Base-by-base conservation (phyloP, 1,139 yeast genomes). In the Fermentozyma sake region DNA sequence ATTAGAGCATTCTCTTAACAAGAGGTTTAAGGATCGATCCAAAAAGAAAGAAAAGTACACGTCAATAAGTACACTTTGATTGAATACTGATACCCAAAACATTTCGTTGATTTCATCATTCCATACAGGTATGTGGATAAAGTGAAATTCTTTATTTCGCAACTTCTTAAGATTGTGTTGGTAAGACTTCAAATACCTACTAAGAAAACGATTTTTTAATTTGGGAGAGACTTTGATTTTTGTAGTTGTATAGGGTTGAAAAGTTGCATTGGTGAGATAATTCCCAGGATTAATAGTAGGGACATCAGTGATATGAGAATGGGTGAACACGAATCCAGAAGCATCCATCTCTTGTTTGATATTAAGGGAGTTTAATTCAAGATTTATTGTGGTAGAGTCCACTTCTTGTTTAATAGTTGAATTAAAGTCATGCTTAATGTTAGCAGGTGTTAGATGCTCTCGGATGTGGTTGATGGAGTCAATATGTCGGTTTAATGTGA, bases 11-110 rank as follows among this genome's bases (percentile, higher is more conserved):
- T 44, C 44, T 16, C 52, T 55, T 23, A 64, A 40, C 10, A 65
- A 37, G 3, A 60, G 49, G 29, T 58, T 64, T 23, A 63, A 45
- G 0, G 68, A 50, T 25, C 64, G 51, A 32, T 64, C 71, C 44
- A 64, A 50, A 33, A 64, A 55, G 32, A 61, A 63, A 3, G 53
- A 46, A 35, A 53, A 60, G 32, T 56, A 60, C 5, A 58, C 46
- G 13, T 50, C 46, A 18, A 53, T 36, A 7, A 48, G 40, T 11
- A 44, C 44, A 17, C 58, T 47, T 22, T 54, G 55, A 30, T 52
- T 47, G 29, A 49, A 55, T 6, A 61, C 46, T 0, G 50, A 31
- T n/a, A 42, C 33, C 68, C 67, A 62, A 20, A 63, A 44, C 12
- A 32, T 29, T 15, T 41, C 35, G n/a, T 41, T 30, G 15, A 43